These are phyloP conservation scores for Alternaria consortialis DNA, from an alignment of 2,329 filamentous ascomycete species.

Conservation along the genomic window DNA sequence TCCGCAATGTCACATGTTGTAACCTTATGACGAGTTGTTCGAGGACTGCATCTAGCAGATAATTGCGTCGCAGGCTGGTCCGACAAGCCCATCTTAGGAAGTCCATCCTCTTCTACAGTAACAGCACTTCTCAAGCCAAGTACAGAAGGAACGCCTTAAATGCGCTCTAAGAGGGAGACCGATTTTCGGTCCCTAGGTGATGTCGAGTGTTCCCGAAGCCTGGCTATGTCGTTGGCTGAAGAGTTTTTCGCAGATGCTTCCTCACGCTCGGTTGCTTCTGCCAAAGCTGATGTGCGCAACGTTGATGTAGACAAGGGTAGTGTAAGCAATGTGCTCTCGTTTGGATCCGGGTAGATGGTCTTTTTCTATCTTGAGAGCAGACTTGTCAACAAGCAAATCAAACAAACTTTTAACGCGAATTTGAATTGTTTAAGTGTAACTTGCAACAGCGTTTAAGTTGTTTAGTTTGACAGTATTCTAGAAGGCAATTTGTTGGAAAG, in stretches of 20 bases:
- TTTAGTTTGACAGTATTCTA: too few relatives aligned
- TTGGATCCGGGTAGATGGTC: slow-evolving; percentile 25
- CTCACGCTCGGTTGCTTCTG: neutral
- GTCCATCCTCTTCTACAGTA: neutral
- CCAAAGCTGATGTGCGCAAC: slow-evolving; percentile 4
- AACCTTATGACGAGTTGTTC: neutral
- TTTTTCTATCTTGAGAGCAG: slow-evolving; percentile 6
- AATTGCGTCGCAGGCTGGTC: neutral
- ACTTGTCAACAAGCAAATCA: too few relatives aligned
- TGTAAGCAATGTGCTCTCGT: slow-evolving; percentile 26
- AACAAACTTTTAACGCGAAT: too few relatives aligned
- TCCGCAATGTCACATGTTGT: neutral
- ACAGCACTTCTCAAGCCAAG: neutral
- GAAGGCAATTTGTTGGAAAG: too few relatives aligned
- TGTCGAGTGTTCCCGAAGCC: neutral
- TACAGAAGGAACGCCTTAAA: neutral
- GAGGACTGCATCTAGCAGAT: neutral
- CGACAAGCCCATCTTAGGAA: neutral
- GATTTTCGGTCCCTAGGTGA: neutral
- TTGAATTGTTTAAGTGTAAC: too few relatives aligned
- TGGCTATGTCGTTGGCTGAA: neutral
- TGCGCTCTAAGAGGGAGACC: neutral
- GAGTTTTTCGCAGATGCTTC: neutral
- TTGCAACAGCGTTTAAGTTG: too few relatives aligned
- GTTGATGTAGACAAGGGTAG: slow-evolving; percentile 21